phyloP scores from a whole-genome alignment of 2,329 filamentous ascomycete genomes.

The Aspergillus ruber region DNA sequence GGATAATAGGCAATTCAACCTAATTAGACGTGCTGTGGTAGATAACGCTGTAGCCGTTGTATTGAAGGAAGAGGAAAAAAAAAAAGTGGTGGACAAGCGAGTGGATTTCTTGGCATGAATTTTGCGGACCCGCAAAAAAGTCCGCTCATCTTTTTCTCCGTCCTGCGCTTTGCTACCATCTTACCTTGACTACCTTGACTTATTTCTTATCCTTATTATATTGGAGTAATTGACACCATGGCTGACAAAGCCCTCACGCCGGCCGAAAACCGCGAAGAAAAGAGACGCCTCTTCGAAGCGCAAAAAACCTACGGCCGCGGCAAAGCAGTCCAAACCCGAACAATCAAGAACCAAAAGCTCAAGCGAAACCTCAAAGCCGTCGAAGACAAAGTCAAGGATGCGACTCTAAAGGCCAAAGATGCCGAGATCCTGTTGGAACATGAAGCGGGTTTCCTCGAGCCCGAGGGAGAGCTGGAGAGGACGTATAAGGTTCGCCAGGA shows the following conservation, averaged over 20 bases:
- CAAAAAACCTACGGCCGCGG: slow-evolving; percentile 80
- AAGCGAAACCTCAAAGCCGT: slow-evolving; percentile 70
- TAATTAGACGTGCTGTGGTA: neutral
- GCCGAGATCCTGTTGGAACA: slow-evolving; percentile 92
- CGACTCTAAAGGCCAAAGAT: slow-evolving; percentile 79
- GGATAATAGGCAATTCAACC: neutral
- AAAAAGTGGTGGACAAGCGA: slow-evolving; percentile 28
- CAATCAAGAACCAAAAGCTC: slow-evolving; percentile 83
- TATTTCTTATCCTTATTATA: no score
- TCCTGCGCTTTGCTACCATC: slow-evolving; percentile 1
- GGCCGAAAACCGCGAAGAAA: slow-evolving; percentile 33
- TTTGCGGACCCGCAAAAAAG: slow-evolving; percentile 20
- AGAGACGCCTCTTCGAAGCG: slow-evolving; percentile 44
- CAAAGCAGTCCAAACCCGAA: slow-evolving; percentile 62
- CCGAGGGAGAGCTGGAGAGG: slow-evolving; percentile 79
- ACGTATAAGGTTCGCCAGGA: slow-evolving; percentile 91
- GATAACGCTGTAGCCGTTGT: neutral
- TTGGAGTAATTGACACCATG: slow-evolving; percentile 19
- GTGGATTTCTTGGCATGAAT: slow-evolving; percentile 33
- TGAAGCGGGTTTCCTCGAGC: slow-evolving; percentile 74
- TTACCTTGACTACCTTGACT: no score
- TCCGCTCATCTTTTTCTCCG: slow-evolving; percentile 11
- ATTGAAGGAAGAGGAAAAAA: slow-evolving; percentile 5
- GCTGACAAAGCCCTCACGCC: slow-evolving; percentile 25
- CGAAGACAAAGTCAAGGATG: slow-evolving; percentile 76